These are phyloP conservation scores for Limonium bicolor DNA, from an alignment of 148 eudicot genomes.

Conservation along the genomic window DNA sequence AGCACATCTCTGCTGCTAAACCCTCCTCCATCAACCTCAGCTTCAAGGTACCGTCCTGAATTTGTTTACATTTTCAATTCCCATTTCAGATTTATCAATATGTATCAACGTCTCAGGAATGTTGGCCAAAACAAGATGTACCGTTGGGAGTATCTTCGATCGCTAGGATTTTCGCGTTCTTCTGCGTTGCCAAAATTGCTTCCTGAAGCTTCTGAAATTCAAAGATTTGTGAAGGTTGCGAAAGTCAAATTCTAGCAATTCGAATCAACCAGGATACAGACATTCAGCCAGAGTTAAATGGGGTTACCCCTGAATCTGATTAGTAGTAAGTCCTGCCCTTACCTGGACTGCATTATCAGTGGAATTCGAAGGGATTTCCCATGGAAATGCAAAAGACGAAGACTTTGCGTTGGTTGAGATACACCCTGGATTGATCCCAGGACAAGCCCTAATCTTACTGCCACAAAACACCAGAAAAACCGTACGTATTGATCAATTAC, in stretches of 20 bases:
- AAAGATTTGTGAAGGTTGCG: not conserved
- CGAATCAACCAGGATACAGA: too few species aligned
- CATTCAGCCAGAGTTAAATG: too few species aligned
- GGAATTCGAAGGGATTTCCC: constrained; percentile 47
- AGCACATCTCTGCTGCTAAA: constrained; percentile 83
- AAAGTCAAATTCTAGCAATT: not conserved
- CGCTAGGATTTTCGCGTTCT: constrained; percentile 55
- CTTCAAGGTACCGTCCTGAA: constrained; percentile 67
- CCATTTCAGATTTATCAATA: not conserved
- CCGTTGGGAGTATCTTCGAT: constrained; percentile 72
- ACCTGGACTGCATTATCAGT: constrained; percentile 64
- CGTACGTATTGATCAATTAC: not conserved
- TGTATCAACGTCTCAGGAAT: too few species aligned
- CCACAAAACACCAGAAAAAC: constrained; percentile 3
- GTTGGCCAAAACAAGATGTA: constrained; percentile 12
- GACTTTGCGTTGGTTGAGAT: constrained; percentile 75
- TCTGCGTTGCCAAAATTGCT: constrained; percentile 78
- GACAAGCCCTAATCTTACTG: constrained; percentile 86
- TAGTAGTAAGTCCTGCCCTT: too few species aligned
- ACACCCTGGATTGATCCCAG: constrained; percentile 80
- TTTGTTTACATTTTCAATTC: constrained; percentile 6
- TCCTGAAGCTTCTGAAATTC: constrained; percentile 45
- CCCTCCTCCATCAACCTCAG: constrained; percentile 83
- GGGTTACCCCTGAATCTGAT: too few species aligned
- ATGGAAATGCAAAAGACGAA: constrained; percentile 63